Evolutionary conservation across 352 stramenopile genomes (phyloP).

Genomic region (Phytophthora citrophthora): DNA sequence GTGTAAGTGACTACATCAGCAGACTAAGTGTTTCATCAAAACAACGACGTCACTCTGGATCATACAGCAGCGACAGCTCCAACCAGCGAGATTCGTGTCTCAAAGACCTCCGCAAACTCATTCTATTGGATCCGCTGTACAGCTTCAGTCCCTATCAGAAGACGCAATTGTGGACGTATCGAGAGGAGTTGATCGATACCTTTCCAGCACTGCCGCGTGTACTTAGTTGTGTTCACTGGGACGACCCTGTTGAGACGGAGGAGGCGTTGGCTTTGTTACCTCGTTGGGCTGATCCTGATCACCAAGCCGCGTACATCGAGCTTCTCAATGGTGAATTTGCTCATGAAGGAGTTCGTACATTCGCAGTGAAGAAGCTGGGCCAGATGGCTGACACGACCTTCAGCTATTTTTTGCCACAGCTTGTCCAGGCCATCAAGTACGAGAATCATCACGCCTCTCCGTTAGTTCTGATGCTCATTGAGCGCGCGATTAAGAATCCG

Average conservation of each 20-base stretch:
- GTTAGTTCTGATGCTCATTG: conserved; percentile 74
- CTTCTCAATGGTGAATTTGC: conserved; percentile 79
- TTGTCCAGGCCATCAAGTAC: conserved; percentile 90
- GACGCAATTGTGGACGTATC: conserved; percentile 74
- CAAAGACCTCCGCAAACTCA: conserved; percentile 68
- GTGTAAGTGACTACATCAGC: conserved; percentile 50
- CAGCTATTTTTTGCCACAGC: conserved; percentile 85
- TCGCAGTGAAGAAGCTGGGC: conserved; percentile 72
- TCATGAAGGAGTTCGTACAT: conserved; percentile 69
- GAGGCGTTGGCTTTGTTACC: conserved; percentile 70
- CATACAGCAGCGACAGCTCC: conserved; percentile 60
- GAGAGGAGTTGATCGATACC: conserved; percentile 79
- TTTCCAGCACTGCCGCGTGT: conserved; percentile 70
- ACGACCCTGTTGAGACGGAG: conserved; percentile 63
- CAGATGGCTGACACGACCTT: conserved; percentile 86
- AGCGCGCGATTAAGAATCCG: conserved; percentile 83
- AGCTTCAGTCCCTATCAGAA: conserved; percentile 80
- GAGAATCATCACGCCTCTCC: conserved; percentile 83
- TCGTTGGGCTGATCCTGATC: conserved; percentile 66
- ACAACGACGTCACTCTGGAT: conserved; percentile 48
- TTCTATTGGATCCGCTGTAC: conserved; percentile 81
- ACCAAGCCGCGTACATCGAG: conserved; percentile 79
- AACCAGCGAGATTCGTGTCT: conserved; percentile 53
- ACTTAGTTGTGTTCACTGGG: conserved; percentile 79
- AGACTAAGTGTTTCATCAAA: conserved; percentile 42